Evolutionary conservation across 768 basidiomycete species (phyloP).

Genomic region (Leccinellum albellum): DNA sequence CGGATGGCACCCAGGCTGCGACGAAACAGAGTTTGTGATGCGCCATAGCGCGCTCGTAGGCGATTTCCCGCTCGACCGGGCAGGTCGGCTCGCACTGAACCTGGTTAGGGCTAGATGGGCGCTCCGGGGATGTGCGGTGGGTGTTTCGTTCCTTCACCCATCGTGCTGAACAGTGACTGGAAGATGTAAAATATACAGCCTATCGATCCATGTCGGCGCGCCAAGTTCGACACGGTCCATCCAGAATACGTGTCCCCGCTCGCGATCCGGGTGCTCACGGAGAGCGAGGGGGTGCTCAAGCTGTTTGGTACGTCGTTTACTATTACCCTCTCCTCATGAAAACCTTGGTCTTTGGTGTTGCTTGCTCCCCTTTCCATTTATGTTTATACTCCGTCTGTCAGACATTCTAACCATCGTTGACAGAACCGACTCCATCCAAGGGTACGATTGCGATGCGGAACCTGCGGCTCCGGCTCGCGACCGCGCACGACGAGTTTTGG

Average conservation of each 20-base stretch:
- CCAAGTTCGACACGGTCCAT: slow-evolving; percentile 17
- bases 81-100: slow-evolving; percentile 16
- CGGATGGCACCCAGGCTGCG: slow-evolving; percentile 26
- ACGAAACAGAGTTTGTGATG: slow-evolving; percentile 29
- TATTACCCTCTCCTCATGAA: background rate
- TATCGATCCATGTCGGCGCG: slow-evolving; percentile 22
- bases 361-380: background rate
- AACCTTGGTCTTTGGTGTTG: background rate
- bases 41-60: slow-evolving; percentile 24
- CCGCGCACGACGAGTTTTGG: slow-evolving; percentile 15
- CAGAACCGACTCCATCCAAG: slow-evolving; percentile 29
- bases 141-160: background rate
- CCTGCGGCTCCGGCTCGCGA: slow-evolving; percentile 23
- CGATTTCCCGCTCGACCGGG: slow-evolving; percentile 25
- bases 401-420: background rate
- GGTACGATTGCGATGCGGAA: slow-evolving; percentile 19
- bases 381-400: background rate
- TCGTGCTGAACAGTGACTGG: background rate
- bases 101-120: slow-evolving; percentile 22
- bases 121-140: slow-evolving; percentile 23
- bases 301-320: slow-evolving; percentile 20
- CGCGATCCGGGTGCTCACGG: slow-evolving; percentile 25
- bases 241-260: slow-evolving; percentile 27
- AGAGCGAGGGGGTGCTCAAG: slow-evolving; percentile 24
- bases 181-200: background rate